phyloP scores from a whole-genome alignment of 305 asterid genomes.

The Fraxinus greggii region DNA sequence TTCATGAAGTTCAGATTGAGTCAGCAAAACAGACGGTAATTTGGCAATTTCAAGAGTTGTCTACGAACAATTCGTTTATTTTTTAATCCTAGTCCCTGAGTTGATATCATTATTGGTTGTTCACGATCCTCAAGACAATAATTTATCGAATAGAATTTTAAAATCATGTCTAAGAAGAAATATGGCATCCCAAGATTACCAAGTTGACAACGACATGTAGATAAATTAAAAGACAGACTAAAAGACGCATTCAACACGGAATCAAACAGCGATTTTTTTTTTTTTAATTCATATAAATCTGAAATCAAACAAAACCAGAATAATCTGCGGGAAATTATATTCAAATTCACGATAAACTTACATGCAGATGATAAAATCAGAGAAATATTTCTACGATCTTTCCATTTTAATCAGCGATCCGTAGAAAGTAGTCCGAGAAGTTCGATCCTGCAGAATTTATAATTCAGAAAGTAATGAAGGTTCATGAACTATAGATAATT shows the following conservation, averaged over 20 bases:
- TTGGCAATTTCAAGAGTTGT: background rate
- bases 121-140: background rate
- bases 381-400: background rate
- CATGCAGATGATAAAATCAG: background rate
- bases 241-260: background rate
- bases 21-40: background rate
- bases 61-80: background rate
- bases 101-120: background rate
- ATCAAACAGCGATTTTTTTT: background rate
- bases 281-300: background rate
- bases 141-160: background rate
- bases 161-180: background rate
- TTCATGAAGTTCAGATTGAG: background rate
- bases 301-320: background rate
- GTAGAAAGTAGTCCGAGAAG: background rate
- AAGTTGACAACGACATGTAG: background rate
- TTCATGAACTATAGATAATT: background rate
- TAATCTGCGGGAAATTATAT: background rate
- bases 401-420: background rate
- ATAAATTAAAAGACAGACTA: background rate
- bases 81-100: background rate
- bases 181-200: background rate
- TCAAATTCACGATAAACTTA: background rate
- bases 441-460: background rate
- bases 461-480: background rate